These are phyloP conservation scores for Penicillium paxilli DNA, from an alignment of 495 filamentous ascomycete species.

Conservation along the genomic window DNA sequence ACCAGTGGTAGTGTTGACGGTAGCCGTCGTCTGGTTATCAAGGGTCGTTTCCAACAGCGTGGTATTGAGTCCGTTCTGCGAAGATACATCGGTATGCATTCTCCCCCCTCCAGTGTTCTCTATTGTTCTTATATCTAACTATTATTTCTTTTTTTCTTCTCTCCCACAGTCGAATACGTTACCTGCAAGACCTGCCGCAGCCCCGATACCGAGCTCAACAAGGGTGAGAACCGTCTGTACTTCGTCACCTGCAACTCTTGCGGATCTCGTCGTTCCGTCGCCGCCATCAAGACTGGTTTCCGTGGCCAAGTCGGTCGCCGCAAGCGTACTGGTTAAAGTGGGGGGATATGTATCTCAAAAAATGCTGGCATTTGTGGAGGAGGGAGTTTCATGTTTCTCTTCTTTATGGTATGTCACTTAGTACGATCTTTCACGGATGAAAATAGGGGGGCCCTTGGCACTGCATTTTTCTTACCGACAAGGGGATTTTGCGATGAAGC, in stretches of 20 bases:
- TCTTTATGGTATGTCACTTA: slow-evolving; percentile 24
- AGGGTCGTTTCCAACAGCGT: slow-evolving; percentile 98
- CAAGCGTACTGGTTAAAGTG: slow-evolving; percentile 55
- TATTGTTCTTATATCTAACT: slow-evolving; percentile 9
- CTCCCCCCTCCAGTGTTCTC: neutral
- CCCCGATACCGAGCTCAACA: slow-evolving; percentile 93
- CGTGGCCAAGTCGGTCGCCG: slow-evolving; percentile 96
- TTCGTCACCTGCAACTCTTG: slow-evolving; percentile 88
- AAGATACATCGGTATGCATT: slow-evolving; percentile 81
- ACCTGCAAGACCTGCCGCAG: slow-evolving; percentile 97
- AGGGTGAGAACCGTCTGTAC: slow-evolving; percentile 95
- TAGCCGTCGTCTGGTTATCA: slow-evolving; percentile 90
- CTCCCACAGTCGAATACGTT: slow-evolving; percentile 98
- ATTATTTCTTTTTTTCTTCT: neutral
- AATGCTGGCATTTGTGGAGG: slow-evolving; percentile 12
- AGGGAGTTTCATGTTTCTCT: slow-evolving; percentile 25
- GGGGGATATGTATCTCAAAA: neutral
- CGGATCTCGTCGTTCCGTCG: slow-evolving; percentile 85
- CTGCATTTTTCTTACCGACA: slow-evolving; percentile 7
- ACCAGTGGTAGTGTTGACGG: slow-evolving; percentile 94
- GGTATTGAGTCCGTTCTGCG: slow-evolving; percentile 94
- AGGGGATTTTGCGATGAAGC: slow-evolving; percentile 16
- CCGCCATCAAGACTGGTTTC: slow-evolving; percentile 99
- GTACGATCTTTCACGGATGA: slow-evolving; percentile 10
- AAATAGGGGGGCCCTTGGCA: slow-evolving; percentile 10